A percentile compares a stretch with the other conserved stretches of the same genome.
phyloP scores from a whole-genome alignment of 805 yeast species.

The Hanseniaspora pseudoguilliermondii region DNA sequence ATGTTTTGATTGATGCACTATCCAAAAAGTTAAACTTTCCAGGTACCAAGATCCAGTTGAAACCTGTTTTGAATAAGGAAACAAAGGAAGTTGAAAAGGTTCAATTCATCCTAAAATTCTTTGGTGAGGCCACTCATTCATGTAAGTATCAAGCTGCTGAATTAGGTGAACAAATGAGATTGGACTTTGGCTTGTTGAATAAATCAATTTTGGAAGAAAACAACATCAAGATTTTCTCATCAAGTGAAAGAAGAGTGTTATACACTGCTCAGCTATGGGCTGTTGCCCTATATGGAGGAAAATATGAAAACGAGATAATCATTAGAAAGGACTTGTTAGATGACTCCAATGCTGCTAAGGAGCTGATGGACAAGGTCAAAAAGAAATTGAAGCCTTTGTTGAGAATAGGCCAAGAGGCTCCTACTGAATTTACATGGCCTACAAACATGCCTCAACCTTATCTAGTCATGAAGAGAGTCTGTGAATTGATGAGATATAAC shows the following conservation, averaged over 20 bases:
- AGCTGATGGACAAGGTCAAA: conserved; percentile 92
- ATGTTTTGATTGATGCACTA: conserved; percentile 66
- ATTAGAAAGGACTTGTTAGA: conserved; percentile 84
- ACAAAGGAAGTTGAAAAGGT: conserved; percentile 74
- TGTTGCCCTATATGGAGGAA: conserved; percentile 54
- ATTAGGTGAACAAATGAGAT: conserved; percentile 90
- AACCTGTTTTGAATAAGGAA: conserved; percentile 62
- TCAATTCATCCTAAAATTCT: conserved; percentile 94
- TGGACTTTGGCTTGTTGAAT: conserved; percentile 76
- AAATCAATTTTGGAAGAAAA: conserved; percentile 55
- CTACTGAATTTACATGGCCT: conserved; percentile 98
- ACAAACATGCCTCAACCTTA: conserved; percentile 96
- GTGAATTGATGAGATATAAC: conserved; percentile 89
- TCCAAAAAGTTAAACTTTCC: conserved; percentile 83
- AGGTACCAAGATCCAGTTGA: conserved; percentile 91
- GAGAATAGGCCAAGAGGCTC: conserved; percentile 93
- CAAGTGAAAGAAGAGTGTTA: conserved; percentile 89
- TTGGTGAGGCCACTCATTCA: conserved; percentile 98
- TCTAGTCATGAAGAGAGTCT: conserved; percentile 82
- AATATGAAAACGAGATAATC: conserved; percentile 44
- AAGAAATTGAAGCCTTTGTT: conserved; percentile 88
- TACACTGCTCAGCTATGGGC: conserved; percentile 86
- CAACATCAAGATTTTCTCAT: conserved; percentile 75
- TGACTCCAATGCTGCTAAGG: conserved; percentile 96
- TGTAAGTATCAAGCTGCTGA: conserved; percentile 90